Evolutionary conservation across 805 yeast species (phyloP), one percentile per base, ranked within the genome.

Genomic region (Debaryomyces maramus): DNA sequence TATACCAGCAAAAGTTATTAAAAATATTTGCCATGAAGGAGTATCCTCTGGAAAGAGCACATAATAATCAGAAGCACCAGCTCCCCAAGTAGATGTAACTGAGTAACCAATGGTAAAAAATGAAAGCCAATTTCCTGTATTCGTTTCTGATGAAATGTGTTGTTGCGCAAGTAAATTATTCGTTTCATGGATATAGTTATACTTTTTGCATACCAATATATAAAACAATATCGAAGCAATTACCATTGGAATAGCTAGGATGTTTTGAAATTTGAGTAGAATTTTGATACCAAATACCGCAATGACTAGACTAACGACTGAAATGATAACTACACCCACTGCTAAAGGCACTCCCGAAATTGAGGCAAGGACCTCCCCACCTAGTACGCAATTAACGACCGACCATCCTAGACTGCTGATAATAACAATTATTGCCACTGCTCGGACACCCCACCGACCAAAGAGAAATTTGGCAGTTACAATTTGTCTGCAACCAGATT

Each of bases 361-460:
- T 9, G 61, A 50, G 1, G 53, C 48, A 23, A 65, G 51, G 3
- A 65, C 51, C 37, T 65, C 60, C n/a, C 70, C 70, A 2, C 70
- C 70, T 7, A 65, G 45, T 4, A 65, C 67, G 43, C 68, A 63
- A 39, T 65, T 65, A 7, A 65, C 67, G 15, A 65, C 63, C 5
- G 67, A 60, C 70, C 70, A 65, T 2, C 71, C 70, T 15, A 60
- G 46, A 8, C 63, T 63, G 11, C 67, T 64, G 21, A 65, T 46
- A 9, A 61, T 56, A 39, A 64, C 54, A 10, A 65, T 47, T 6
- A 63, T 17, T 1, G 66, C 57, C 1, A 63, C 58, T 16, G 62
- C 44, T 43, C 57, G 56, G 7, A 61, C 60, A 3, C 65, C 66
- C 67, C 69, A 65, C 33, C 47, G 55, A 3, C 70, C 70, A 40